Percentiles rank a stretch among this genome's conserved stretches.
phyloP scores from a whole-genome alignment of 1,284 basidiomycete genomes.

The Calocybe gambosa region DNA sequence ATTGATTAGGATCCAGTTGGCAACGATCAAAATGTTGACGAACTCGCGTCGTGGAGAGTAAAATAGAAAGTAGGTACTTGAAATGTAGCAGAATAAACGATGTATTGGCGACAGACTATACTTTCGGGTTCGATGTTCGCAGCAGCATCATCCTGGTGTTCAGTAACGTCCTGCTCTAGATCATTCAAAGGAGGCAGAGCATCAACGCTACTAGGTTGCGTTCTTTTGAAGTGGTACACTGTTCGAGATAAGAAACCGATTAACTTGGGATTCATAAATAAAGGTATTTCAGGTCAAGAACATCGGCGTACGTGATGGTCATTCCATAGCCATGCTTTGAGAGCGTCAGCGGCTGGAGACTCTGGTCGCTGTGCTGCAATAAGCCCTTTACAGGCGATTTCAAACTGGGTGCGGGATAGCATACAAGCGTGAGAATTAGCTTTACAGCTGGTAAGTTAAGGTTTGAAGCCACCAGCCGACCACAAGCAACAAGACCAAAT shows the following conservation, averaged over 20 bases:
- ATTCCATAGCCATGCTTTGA: constrained; percentile 49
- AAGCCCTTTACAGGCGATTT: constrained; percentile 52
- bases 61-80: constrained; percentile 79
- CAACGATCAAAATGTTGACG: constrained; percentile 25
- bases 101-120: constrained; percentile 49
- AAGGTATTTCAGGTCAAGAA: not conserved
- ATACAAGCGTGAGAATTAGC: constrained; percentile 25
- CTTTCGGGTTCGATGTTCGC: constrained; percentile 18
- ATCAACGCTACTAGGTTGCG: constrained; percentile 4
- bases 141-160: constrained; percentile 29
- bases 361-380: constrained; percentile 19
- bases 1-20: not conserved
- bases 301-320: constrained; percentile 38
- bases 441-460: constrained; percentile 46
- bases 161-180: constrained; percentile 19
- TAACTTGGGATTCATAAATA: constrained; percentile 10
- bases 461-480: constrained; percentile 36
- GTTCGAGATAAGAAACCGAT: constrained; percentile 24
- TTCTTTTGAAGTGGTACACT: constrained; percentile 20
- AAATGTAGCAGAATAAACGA: constrained; percentile 70
- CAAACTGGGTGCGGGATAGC: constrained; percentile 57
- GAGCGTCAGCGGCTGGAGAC: constrained; percentile 12
- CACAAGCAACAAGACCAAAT: constrained; percentile 34
- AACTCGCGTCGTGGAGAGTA: constrained; percentile 57
- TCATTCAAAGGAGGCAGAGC: constrained; percentile 10